Base-by-base conservation (phyloP, 495 filamentous ascomycete species). In the Neurospora tetraspora region DNA sequence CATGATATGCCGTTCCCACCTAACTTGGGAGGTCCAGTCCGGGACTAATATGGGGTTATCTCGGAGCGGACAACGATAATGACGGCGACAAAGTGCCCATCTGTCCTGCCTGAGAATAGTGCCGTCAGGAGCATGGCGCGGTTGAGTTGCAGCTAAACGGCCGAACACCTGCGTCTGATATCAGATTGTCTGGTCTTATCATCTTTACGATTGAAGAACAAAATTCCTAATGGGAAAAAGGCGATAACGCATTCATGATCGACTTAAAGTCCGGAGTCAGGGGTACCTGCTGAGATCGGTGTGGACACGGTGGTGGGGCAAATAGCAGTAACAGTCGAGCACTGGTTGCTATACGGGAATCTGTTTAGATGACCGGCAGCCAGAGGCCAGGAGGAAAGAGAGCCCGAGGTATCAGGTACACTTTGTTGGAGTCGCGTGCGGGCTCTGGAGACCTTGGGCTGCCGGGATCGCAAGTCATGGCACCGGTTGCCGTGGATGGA, bases 181-280 rank as follows among this genome's bases (percentile, higher is more conserved):
- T 65, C 53, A 34, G 27, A 65, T 65, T 34, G 27, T 72, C 53
- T 68, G 75, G 76, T 73, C 77, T 83, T 83, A 82, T 82, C 80
- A 73, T 69, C 53, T 27, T 69, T 39, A 61, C 36, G 72, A 79
- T 81, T 80, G 73, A 77, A 76, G 74, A 75, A 80, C 39, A 71
- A 79, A 78, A 78, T 78, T 79, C 79, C 75, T 80, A 82, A 83
- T 82, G 76, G 78, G 70, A 82, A 82, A 77, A 69, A 69, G 61
- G 38, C 71, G 79, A 80, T 78, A 81, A 76, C 74, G 74, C 27
- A 16, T 23, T 65, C 53, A 61, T 34, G 53, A 65, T 65, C 53
- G 27, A 18, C 53, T 27, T 61, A 0, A 53, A 27, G 45, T 69
- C 43, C 68, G 69, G 72, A 72, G 70, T 71, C 34, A 69, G 34